phyloP scores from a whole-genome alignment of 2,329 filamentous ascomycete species.

The Clarireedia monteithiana region DNA sequence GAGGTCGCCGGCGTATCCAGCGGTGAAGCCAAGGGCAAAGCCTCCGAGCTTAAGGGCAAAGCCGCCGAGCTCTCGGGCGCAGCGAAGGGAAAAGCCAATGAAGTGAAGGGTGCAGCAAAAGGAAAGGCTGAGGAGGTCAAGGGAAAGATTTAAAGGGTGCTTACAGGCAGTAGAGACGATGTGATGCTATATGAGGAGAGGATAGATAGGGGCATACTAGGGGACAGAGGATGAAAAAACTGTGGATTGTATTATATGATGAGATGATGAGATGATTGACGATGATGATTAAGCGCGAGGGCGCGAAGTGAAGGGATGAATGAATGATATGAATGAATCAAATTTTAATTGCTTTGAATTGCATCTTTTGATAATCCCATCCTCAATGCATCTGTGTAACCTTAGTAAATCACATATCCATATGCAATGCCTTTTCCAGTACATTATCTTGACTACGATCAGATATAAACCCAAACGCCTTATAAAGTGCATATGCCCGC shows the following conservation, averaged over 20 bases:
- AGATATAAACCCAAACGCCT: not conserved
- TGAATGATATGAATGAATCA: too few species aligned
- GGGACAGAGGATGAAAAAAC: not conserved
- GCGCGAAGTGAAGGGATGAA: too few species aligned
- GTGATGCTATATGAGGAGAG: not conserved
- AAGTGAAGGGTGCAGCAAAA: conserved; percentile 29
- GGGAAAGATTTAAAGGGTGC: conserved; percentile 30
- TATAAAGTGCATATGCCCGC: not conserved
- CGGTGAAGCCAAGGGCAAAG: conserved; percentile 29
- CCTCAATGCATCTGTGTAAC: too few species aligned
- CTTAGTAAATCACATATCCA: too few species aligned
- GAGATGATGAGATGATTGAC: too few species aligned
- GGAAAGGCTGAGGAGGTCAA: conserved; percentile 34
- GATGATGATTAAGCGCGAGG: too few species aligned
- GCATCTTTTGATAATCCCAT: too few species aligned
- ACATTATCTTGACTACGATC: not conserved
- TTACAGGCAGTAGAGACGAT: not conserved
- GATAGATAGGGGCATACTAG: not conserved
- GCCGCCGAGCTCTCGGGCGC: conserved; percentile 33
- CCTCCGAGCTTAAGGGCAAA: conserved; percentile 38
- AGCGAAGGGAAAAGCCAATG: conserved; percentile 31
- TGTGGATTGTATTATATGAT: too few species aligned
- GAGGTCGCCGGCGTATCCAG: conserved; percentile 32
- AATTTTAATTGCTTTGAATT: too few species aligned
- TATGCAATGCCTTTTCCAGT: too few species aligned